Base-by-base conservation (phyloP, 2,329 filamentous ascomycete genomes). In the Hymenoscyphus infarciens region DNA sequence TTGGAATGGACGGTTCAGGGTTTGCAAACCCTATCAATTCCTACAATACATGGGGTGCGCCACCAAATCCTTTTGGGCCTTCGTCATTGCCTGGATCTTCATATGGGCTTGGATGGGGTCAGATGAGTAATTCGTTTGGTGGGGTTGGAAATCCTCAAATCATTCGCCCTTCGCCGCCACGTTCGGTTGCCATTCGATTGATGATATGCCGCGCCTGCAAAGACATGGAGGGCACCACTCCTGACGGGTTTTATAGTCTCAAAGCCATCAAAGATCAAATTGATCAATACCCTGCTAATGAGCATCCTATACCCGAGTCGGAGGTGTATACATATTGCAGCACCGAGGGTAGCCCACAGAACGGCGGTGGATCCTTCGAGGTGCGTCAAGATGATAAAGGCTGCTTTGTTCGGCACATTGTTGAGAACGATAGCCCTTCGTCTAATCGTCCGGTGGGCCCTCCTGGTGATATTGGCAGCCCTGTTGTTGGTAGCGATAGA, bases 321-420 rank as follows among this genome's bases (percentile, higher is more conserved):
- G 93, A 97, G 71, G 82, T 98, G 69, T 81, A 94, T 45, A 87
- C 90, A 62, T 90, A 68, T 63, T 95, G 91, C 74, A 94, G 98
- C 71, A 97, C 94, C 0, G 91, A 97, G 74, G 95, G 95, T 62
- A 96, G 89, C 70, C 74, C 80, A 1, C 86, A 88, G 63, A 98
- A 98, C 71, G 95, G 95, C 55, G 94, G 94, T 54, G 95, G 95
- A n/a, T 88, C 84, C 29, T 96, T 99, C 72, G 86, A 90, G n/a
- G 68, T 74, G 53, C 71, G 73, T 19, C 59, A 64, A 57, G 69
- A 72, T 61, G 66, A 59, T 5, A 67, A 70, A 59, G 68, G 68
- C 13, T 60, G 45, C 25, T 68, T 65, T 15, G 81, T 88, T 59
- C 80, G 83, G 16, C 87, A 83, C 76, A 54, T 54, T 22, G 35